Evolutionary conservation across 176 grass and related monocot species (phyloP).

Genomic region (Carex parvula): DNA sequence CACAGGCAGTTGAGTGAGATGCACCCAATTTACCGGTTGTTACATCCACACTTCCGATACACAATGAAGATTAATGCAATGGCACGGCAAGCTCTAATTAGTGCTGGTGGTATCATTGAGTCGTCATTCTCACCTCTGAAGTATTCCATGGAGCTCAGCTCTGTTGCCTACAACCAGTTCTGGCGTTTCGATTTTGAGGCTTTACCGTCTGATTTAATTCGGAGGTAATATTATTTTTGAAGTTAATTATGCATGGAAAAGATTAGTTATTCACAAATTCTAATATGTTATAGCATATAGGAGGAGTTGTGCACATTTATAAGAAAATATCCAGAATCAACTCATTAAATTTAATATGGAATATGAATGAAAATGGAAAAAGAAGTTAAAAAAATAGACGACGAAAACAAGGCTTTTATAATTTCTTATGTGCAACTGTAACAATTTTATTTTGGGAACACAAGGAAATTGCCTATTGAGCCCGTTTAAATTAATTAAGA

Average conservation of each 20-base stretch:
- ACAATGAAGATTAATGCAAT: conserved; percentile 76
- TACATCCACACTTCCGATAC: conserved; percentile 81
- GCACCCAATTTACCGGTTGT: conserved; percentile 65
- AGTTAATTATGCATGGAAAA: not conserved
- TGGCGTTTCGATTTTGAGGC: conserved; percentile 89
- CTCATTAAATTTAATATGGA: not conserved
- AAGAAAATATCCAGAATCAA: not conserved
- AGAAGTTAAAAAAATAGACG: not conserved
- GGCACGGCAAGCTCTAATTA: conserved; percentile 52
- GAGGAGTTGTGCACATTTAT: not conserved
- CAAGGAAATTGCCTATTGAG: not conserved
- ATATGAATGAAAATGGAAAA: not conserved
- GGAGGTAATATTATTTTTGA: conserved; percentile 20
- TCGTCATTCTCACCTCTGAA: conserved; percentile 52
- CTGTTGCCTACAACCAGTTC: conserved; percentile 51
- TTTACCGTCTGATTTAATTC: conserved; percentile 62
- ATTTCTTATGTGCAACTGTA: not conserved
- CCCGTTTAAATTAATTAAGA: not conserved
- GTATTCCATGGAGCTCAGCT: conserved; percentile 76
- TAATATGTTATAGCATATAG: not conserved
- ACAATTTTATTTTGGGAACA: not conserved
- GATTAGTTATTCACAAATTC: not conserved
- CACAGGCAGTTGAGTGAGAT: conserved; percentile 81
- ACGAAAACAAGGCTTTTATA: not conserved
- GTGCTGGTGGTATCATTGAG: conserved; percentile 63